phyloP scores from a whole-genome alignment of 805 yeast species.

The Saccharomycopsis lassenensis region DNA sequence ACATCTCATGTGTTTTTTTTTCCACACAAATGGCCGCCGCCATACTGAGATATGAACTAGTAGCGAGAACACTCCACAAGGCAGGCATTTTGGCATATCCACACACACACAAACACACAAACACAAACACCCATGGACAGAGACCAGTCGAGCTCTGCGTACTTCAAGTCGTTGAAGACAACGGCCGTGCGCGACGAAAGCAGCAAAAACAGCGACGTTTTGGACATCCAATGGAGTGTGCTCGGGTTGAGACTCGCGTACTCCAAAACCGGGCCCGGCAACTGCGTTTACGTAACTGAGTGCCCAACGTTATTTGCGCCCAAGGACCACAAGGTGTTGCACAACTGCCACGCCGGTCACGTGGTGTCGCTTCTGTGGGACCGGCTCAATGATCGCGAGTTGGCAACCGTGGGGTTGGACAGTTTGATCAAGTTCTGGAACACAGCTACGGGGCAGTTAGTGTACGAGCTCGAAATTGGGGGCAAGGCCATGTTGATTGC shows the following conservation, averaged over 20 bases:
- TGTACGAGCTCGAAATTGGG: constrained; percentile 1
- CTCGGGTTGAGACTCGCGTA: constrained; percentile 8
- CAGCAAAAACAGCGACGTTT: background rate
- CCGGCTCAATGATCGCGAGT: constrained; percentile 2
- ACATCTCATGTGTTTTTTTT: no score
- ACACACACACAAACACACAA: no score
- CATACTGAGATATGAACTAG: no score
- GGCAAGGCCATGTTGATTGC: constrained; percentile 8
- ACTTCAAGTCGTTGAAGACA: constrained; percentile 5
- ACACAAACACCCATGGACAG: no score
- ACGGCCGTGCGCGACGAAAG: constrained; percentile 4
- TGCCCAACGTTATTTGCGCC: no score
- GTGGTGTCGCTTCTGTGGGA: constrained; percentile 8
- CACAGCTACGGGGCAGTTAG: background rate
- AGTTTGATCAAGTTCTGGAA: constrained; percentile 9
- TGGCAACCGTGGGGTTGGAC: constrained; percentile 13
- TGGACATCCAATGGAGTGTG: constrained; percentile 10
- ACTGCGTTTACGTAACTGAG: no score
- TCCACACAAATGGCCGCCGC: no score
- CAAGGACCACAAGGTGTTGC: background rate
- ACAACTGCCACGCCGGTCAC: constrained; percentile 3
- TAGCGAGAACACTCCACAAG: no score
- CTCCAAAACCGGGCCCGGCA: no score
- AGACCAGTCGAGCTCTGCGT: no score
- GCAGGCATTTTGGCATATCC: no score